Evolutionary conservation across 2,329 filamentous ascomycete species (phyloP).

Genomic region (Ascochyta fabae): DNA sequence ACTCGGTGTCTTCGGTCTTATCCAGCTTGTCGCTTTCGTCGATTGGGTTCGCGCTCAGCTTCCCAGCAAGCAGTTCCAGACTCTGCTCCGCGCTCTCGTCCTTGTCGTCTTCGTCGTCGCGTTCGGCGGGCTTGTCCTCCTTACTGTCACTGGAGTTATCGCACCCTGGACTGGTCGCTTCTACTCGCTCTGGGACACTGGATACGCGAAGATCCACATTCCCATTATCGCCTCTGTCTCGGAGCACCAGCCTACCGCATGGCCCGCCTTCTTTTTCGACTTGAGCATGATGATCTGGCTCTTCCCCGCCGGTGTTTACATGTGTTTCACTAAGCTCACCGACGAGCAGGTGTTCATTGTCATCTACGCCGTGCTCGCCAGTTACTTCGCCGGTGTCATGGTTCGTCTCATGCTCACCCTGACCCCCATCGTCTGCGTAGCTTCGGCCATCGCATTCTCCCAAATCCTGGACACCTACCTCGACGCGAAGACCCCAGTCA

Average conservation of each 20-base stretch:
- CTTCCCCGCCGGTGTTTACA: conserved; percentile 96
- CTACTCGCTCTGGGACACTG: conserved; percentile 98
- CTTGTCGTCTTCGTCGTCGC: conserved; percentile 76
- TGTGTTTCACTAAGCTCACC: conserved; percentile 91
- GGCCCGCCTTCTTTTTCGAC: conserved; percentile 99
- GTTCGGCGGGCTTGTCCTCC: conserved; percentile 76
- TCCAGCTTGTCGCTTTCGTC: conserved; percentile 91
- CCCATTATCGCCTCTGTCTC: conserved; percentile 99
- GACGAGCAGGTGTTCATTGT: conserved; percentile 99
- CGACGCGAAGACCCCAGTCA: conserved; percentile 65
- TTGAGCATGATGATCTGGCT: conserved; percentile 98
- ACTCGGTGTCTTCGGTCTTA: conserved; percentile 90
- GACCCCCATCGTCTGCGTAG: conserved; percentile 94
- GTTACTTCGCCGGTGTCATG: conserved; percentile 99
- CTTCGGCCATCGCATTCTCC: conserved; percentile 86
- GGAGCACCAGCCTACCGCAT: conserved; percentile 97
- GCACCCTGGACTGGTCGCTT: conserved; percentile 98
- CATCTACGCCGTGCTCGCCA: conserved; percentile 94
- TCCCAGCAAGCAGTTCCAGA: conserved; percentile 92
- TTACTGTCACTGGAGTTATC: conserved; percentile 87
- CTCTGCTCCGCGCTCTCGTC: conserved; percentile 78
- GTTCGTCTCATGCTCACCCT: conserved; percentile 97
- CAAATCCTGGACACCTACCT: conserved; percentile 89
- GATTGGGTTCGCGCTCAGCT: conserved; percentile 89
- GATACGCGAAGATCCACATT: conserved; percentile 98